phyloP scores from a whole-genome alignment of 805 yeast genomes.

The Clavispora carvajalis region DNA sequence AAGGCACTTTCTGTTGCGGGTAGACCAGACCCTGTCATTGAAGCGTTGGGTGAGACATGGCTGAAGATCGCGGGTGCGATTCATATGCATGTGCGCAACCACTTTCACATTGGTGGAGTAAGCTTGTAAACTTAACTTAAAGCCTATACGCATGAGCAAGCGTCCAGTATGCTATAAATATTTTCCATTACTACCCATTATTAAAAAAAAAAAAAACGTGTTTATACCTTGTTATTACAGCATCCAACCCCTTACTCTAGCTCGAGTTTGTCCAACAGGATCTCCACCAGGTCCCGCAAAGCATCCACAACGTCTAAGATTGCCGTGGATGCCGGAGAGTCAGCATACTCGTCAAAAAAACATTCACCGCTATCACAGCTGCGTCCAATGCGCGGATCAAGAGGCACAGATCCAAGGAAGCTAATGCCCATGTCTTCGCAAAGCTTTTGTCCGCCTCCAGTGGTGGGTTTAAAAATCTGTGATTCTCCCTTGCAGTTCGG shows the following conservation, averaged over 20 bases:
- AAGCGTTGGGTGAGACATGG: background rate
- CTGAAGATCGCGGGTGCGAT: background rate
- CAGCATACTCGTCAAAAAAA: constrained; percentile 78
- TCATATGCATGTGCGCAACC: too few relatives aligned
- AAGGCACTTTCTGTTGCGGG: background rate
- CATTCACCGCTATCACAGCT: constrained; percentile 84
- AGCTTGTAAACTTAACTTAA: too few relatives aligned
- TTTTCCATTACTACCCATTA: too few relatives aligned
- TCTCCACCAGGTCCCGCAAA: constrained; percentile 51
- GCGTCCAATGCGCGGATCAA: constrained; percentile 91
- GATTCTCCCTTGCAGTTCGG: constrained; percentile 91
- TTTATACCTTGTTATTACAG: too few relatives aligned
- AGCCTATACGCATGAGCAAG: too few relatives aligned
- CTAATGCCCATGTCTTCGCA: constrained; percentile 75
- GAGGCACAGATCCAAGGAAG: constrained; percentile 87
- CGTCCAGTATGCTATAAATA: too few relatives aligned
- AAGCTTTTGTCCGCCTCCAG: constrained; percentile 89
- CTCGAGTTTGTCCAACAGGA: constrained; percentile 16
- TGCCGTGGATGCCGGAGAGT: constrained; percentile 88
- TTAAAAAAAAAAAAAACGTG: too few relatives aligned
- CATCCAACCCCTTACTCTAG: constrained; percentile 3
- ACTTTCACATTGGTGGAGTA: too few relatives aligned
- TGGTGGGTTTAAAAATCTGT: constrained; percentile 86
- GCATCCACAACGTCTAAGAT: constrained; percentile 77
- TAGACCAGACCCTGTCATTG: background rate